Conservation (phyloP, 2,329 filamentous ascomycete genomes). For the Colletotrichum sp. region DNA sequence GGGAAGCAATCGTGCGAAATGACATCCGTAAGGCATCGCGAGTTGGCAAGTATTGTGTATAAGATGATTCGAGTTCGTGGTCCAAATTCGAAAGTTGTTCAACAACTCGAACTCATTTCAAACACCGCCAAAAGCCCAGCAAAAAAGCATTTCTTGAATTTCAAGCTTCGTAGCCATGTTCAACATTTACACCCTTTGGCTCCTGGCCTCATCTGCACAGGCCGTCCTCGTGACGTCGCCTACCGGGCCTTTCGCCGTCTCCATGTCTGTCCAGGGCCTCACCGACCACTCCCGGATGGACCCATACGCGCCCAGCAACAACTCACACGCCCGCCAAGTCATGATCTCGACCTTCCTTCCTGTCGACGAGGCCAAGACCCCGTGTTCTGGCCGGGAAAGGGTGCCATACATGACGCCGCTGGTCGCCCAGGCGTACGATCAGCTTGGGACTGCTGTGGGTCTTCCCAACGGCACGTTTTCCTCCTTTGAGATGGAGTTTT, state of each 20-base stretch:
- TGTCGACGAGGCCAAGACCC: constrained; percentile 22
- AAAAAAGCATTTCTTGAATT: background rate
- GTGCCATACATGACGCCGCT: constrained; percentile 39
- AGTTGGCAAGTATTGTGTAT: background rate
- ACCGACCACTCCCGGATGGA: constrained; percentile 36
- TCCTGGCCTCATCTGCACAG: constrained; percentile 19
- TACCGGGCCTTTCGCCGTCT: constrained; percentile 34
- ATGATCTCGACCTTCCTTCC: constrained; percentile 37
- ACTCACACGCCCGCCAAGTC: constrained; percentile 28
- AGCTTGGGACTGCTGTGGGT: constrained; percentile 28
- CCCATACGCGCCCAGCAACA: constrained; percentile 28
- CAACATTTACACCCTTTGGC: constrained; percentile 15
- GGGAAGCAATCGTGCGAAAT: background rate
- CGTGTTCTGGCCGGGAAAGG: constrained; percentile 21
- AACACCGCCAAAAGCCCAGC: background rate
- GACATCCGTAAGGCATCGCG: background rate
- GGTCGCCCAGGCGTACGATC: constrained; percentile 33
- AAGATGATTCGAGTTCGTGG: background rate
- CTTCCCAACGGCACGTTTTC: constrained; percentile 35
- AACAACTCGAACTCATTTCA: background rate
- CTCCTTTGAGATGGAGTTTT: constrained; percentile 30
- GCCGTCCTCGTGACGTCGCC: constrained; percentile 32
- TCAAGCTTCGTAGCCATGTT: constrained; percentile 22
- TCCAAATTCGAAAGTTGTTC: background rate
- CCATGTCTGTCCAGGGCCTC: constrained; percentile 27